phyloP scores from a whole-genome alignment of 2,329 filamentous ascomycete species.

The Cryphonectria carpinicola region DNA sequence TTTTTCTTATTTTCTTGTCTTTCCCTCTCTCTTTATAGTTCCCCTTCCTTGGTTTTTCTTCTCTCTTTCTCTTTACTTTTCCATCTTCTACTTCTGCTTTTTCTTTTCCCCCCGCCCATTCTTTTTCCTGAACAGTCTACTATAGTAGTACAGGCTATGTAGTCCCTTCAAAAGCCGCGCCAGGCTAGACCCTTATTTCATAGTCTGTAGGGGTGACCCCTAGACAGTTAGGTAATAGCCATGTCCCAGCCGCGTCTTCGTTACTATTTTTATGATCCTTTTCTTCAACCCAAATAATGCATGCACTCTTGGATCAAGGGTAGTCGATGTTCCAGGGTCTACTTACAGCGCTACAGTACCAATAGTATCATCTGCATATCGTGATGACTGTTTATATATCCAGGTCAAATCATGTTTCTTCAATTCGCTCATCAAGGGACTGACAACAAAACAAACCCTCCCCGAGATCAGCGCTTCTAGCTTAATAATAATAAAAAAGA shows the following conservation, averaged over 20 bases:
- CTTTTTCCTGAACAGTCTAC: background rate
- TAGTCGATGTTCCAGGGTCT: background rate
- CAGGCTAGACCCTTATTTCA: background rate
- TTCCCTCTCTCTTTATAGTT: too few relatives aligned
- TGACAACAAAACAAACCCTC: background rate
- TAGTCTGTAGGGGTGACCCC: background rate
- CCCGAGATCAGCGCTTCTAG: background rate
- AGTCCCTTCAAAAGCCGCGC: background rate
- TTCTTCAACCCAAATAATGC: background rate
- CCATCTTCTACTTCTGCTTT: background rate
- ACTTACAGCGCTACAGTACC: background rate
- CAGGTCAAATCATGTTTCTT: too few relatives aligned
- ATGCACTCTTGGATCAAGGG: too few relatives aligned
- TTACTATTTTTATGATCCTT: background rate
- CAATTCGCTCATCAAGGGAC: too few relatives aligned
- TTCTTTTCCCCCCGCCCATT: background rate
- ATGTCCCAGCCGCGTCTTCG: background rate
- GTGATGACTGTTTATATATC: too few relatives aligned
- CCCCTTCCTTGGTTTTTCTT: too few relatives aligned
- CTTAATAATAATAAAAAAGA: background rate
- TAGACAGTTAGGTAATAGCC: background rate
- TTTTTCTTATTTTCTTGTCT: too few relatives aligned
- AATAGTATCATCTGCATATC: background rate
- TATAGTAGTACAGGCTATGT: background rate
- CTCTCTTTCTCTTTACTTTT: too few relatives aligned